Evolutionary conservation across 176 grass and related monocot genomes (phyloP).

Genomic region (Saccharum spontaneum): DNA sequence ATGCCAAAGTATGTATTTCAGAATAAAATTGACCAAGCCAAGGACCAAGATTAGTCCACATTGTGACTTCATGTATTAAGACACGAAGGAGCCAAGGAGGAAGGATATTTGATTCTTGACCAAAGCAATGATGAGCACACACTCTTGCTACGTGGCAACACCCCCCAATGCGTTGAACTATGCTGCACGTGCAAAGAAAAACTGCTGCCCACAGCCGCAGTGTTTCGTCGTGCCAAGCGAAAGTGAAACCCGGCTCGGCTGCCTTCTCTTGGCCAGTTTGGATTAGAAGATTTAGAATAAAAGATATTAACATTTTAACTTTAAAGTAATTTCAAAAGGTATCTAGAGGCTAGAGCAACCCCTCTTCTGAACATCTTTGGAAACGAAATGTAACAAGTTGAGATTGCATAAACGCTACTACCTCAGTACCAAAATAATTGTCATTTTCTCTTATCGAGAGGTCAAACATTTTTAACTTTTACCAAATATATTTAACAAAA

Average conservation of each 20-base stretch:
- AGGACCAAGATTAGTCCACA: background rate
- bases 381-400: too few species aligned
- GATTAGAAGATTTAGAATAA: background rate
- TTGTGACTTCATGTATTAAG: background rate
- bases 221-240: background rate
- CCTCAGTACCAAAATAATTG: too few species aligned
- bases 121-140: background rate
- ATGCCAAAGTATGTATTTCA: background rate
- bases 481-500: too few species aligned
- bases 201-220: too few species aligned
- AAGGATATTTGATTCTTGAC: background rate
- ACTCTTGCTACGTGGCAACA: constrained; percentile 1
- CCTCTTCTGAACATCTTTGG: background rate
- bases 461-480: too few species aligned
- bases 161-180: background rate
- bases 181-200: constrained; percentile 2
- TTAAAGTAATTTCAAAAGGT: too few species aligned
- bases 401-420: too few species aligned
- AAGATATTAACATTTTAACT: too few species aligned
- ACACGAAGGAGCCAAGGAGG: background rate
- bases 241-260: background rate
- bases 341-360: background rate
- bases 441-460: too few species aligned
- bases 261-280: background rate
- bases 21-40: background rate